These are phyloP conservation scores for Medicago ruthenica DNA, from an alignment of 306 rosid species.

Conservation along the genomic window DNA sequence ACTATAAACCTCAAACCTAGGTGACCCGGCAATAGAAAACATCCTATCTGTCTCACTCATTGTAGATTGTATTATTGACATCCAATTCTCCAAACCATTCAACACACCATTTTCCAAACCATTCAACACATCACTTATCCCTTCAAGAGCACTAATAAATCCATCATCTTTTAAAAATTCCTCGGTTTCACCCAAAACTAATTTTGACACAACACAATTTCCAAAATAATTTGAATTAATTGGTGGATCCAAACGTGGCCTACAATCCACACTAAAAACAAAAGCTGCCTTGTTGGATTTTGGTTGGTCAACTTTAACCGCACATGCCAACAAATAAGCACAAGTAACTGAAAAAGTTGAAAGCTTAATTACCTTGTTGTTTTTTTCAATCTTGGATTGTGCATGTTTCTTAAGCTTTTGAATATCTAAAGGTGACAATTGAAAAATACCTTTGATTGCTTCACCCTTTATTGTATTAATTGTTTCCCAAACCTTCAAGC, in stretches of 20 bases:
- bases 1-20: constrained; percentile 54
- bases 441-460: constrained; percentile 46
- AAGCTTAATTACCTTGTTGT: background rate
- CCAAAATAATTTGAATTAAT: constrained; percentile 52
- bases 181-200: background rate
- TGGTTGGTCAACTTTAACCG: constrained; percentile 33
- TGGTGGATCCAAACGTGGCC: constrained; percentile 47
- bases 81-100: constrained; percentile 25
- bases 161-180: constrained; percentile 31
- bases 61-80: background rate
- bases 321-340: constrained; percentile 44
- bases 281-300: constrained; percentile 1
- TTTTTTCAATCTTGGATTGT: background rate
- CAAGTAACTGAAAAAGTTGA: constrained; percentile 46
- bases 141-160: constrained; percentile 17
- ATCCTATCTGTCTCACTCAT: background rate
- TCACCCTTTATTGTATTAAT: background rate
- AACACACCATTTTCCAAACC: constrained; percentile 34
- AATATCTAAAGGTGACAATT: constrained; percentile 34
- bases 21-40: constrained; percentile 53
- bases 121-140: constrained; percentile 27
- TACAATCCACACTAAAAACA: constrained; percentile 44
- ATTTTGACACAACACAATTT: constrained; percentile 38
- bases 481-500: constrained; percentile 39
- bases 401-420: constrained; percentile 37